These are phyloP conservation scores for Backusella luteola DNA, from an alignment of 192 early-diverging fungal species.

Conservation along the genomic window DNA sequence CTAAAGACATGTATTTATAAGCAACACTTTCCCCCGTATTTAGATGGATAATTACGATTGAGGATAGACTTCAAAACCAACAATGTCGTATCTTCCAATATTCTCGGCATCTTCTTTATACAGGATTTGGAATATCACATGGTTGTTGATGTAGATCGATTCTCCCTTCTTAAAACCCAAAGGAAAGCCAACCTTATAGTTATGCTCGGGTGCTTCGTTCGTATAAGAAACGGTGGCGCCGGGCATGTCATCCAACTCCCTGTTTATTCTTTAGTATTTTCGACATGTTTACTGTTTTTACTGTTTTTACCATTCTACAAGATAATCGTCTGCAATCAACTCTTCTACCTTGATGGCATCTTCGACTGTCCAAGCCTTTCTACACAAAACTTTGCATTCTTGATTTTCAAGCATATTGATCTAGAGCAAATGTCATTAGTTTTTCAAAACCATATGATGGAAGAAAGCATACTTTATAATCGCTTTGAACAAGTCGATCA, in stretches of 20 bases:
- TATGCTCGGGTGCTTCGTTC: conserved; percentile 24
- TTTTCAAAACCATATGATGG: too few species aligned
- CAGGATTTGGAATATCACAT: conserved; percentile 59
- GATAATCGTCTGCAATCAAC: conserved; percentile 34
- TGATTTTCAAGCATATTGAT: conserved; percentile 11
- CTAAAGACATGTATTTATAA: not conserved
- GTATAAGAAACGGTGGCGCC: conserved; percentile 36
- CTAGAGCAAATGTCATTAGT: not conserved
- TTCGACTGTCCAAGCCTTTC: conserved; percentile 18
- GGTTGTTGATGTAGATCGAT: conserved; percentile 61
- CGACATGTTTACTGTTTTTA: not conserved
- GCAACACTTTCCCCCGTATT: too few species aligned
- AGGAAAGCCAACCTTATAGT: conserved; percentile 31
- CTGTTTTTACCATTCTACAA: conserved; percentile 29
- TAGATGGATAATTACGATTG: conserved; percentile 42
- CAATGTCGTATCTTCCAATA: conserved; percentile 33
- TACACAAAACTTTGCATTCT: conserved; percentile 25
- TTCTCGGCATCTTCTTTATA: conserved; percentile 46
- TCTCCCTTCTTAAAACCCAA: conserved; percentile 19
- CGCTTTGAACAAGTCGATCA: conserved; percentile 56
- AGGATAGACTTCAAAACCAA: conserved; percentile 74
- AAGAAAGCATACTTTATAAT: conserved; percentile 19
- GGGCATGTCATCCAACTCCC: conserved; percentile 32
- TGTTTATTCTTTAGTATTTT: not conserved
- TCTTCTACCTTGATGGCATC: conserved; percentile 29